Evolutionary conservation across 2,329 filamentous ascomycete genomes (phyloP).

Genomic region (Coleophoma eucalyptorum): DNA sequence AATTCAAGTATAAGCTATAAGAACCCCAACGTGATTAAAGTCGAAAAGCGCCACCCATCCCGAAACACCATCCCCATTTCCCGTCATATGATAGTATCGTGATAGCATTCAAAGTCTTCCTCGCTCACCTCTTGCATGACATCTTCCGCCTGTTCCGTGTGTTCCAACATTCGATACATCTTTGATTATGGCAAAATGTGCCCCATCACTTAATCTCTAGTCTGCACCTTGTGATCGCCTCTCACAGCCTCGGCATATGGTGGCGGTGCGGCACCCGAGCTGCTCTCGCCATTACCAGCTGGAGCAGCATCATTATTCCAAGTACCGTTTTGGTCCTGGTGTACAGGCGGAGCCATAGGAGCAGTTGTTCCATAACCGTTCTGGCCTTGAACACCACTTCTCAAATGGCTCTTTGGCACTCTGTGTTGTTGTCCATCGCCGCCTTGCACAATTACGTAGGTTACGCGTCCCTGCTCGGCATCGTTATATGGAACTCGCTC

Average conservation of each 20-base stretch:
- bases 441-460: constrained; percentile 72
- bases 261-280: constrained; percentile 59
- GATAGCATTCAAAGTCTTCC: no score
- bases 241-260: constrained; percentile 87
- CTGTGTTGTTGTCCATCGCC: constrained; percentile 30
- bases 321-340: constrained; percentile 26
- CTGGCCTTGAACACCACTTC: constrained; percentile 8
- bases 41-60: no score
- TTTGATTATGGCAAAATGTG: no score
- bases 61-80: no score
- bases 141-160: no score
- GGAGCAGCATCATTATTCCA: constrained; percentile 28
- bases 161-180: no score
- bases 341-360: constrained; percentile 27
- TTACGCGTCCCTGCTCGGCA: constrained; percentile 56
- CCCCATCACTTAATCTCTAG: constrained; percentile 16
- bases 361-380: constrained; percentile 26
- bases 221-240: constrained; percentile 88
- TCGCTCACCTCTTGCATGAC: no score
- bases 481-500: constrained; percentile 52
- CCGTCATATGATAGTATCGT: no score
- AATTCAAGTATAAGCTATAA: no score
- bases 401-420: constrained; percentile 22
- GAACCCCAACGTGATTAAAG: no score
- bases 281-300: constrained; percentile 34